Evolutionary conservation across 2,329 filamentous ascomycete species (phyloP).

Genomic region (Ascochyta lentis): DNA sequence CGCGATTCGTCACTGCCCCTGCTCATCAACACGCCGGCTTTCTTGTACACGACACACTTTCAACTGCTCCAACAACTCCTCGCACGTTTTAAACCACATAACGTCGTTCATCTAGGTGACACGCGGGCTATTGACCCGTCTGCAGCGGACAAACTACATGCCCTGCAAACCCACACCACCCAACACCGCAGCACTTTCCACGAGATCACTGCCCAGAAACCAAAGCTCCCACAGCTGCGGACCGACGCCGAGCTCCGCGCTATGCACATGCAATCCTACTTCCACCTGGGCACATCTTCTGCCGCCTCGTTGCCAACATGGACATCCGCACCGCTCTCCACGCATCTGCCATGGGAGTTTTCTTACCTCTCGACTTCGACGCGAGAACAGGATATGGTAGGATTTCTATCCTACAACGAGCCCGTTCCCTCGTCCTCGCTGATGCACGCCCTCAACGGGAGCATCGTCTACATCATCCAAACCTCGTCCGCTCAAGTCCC

Average conservation of each 20-base stretch:
- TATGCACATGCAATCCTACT: conserved; percentile 84
- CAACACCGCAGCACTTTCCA: conserved; percentile 52
- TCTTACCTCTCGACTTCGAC: conserved; percentile 60
- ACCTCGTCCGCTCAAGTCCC: conserved; percentile 58
- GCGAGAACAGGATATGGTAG: conserved; percentile 61
- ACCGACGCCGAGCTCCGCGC: conserved; percentile 70
- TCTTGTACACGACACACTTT: conserved; percentile 74
- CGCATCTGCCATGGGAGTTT: conserved; percentile 66
- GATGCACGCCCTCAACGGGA: conserved; percentile 71
- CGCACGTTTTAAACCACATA: conserved; percentile 60
- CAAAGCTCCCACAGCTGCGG: conserved; percentile 49
- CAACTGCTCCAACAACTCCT: conserved; percentile 68
- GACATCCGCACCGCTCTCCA: conserved; percentile 63
- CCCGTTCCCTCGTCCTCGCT: conserved; percentile 66
- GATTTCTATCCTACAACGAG: conserved; percentile 72
- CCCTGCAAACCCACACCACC: conserved; percentile 53
- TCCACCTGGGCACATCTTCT: conserved; percentile 58
- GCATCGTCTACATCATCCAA: conserved; percentile 70
- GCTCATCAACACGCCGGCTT: conserved; percentile 77
- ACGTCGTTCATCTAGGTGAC: conserved; percentile 69
- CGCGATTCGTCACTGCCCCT: conserved; percentile 60
- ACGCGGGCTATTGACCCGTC: conserved; percentile 58
- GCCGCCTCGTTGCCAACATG: conserved; percentile 50
- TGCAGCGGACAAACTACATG: conserved; percentile 63
- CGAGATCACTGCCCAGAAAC: conserved; percentile 63